phyloP scores from a whole-genome alignment of 2,329 filamentous ascomycete species.

The Ceratocystis huliohia region DNA sequence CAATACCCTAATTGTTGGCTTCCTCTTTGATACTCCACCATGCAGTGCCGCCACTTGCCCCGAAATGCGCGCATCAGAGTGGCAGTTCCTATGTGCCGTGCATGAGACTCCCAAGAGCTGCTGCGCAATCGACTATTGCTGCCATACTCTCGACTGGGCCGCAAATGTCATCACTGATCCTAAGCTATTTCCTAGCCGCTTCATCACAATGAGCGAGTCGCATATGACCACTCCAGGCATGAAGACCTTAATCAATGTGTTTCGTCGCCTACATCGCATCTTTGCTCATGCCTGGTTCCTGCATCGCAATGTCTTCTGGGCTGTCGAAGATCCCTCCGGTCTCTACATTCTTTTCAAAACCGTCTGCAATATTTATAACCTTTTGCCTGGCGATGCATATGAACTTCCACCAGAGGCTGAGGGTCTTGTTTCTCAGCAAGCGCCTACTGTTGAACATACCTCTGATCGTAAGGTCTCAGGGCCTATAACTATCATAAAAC shows the following conservation, averaged over 20 bases:
- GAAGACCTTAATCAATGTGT: slow-evolving; percentile 87
- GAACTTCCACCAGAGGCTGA: slow-evolving; percentile 90
- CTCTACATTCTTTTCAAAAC: slow-evolving; percentile 95
- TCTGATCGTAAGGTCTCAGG: slow-evolving; percentile 20
- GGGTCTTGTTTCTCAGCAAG: slow-evolving; percentile 46
- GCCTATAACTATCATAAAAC: slow-evolving; percentile 25
- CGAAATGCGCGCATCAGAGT: slow-evolving; percentile 97
- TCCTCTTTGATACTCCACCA: slow-evolving; percentile 79
- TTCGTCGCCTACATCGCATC: slow-evolving; percentile 84
- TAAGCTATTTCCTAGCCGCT: slow-evolving; percentile 85
- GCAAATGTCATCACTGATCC: slow-evolving; percentile 87
- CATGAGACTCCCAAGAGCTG: slow-evolving; percentile 94
- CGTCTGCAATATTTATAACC: slow-evolving; percentile 80
- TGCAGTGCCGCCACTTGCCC: slow-evolving; percentile 84
- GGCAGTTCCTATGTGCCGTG: slow-evolving; percentile 97
- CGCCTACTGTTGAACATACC: slow-evolving; percentile 24
- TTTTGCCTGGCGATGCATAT: slow-evolving; percentile 89
- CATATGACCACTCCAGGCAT: slow-evolving; percentile 52
- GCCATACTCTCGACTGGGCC: slow-evolving; percentile 95
- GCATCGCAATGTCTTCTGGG: slow-evolving; percentile 89
- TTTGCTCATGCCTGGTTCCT: slow-evolving; percentile 99
- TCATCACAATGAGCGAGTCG: slow-evolving; percentile 44
- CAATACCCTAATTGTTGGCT: slow-evolving; percentile 81
- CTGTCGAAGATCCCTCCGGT: slow-evolving; percentile 78
- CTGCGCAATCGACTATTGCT: slow-evolving; percentile 98